Evolutionary conservation across 331 rosid genomes (phyloP).

Genomic region (Ulmus americana): DNA sequence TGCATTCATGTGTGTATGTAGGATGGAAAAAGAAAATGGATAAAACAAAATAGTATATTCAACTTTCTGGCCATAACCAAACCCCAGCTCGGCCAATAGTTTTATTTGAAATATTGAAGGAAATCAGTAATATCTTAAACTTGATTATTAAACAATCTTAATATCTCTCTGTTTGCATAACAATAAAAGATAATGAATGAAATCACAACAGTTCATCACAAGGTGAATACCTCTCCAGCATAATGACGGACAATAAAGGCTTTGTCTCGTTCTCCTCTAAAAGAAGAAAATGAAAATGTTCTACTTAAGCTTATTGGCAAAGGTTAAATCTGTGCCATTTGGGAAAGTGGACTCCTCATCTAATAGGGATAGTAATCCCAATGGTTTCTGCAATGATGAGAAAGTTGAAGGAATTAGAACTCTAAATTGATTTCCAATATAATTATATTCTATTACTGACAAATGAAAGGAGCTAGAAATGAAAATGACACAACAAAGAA

Average conservation of each 20-base stretch:
- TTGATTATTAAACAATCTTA: not conserved
- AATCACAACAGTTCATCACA: constrained; percentile 13
- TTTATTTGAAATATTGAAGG: too few relatives aligned
- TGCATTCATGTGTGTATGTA: too few relatives aligned
- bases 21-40: not conserved
- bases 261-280: constrained; percentile 84
- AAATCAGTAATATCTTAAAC: too few relatives aligned
- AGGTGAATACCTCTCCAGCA: constrained; percentile 91
- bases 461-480: not conserved
- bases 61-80: not conserved
- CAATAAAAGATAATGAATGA: not conserved
- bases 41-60: not conserved
- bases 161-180: not conserved
- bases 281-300: constrained; percentile 72
- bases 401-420: constrained; percentile 18
- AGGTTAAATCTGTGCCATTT: constrained; percentile 85
- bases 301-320: constrained; percentile 94
- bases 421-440: not conserved
- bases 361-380: constrained; percentile 86
- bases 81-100: too few relatives aligned
- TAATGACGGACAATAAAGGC: constrained; percentile 83
- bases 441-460: too few relatives aligned
- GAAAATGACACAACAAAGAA: not conserved
- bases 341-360: constrained; percentile 99
- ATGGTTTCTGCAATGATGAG: constrained; percentile 66